A percentile compares a stretch with the other conserved stretches of the same genome.
These are phyloP conservation scores for Starmerella vitae DNA, from an alignment of 805 yeast species.

Conservation along the genomic window DNA sequence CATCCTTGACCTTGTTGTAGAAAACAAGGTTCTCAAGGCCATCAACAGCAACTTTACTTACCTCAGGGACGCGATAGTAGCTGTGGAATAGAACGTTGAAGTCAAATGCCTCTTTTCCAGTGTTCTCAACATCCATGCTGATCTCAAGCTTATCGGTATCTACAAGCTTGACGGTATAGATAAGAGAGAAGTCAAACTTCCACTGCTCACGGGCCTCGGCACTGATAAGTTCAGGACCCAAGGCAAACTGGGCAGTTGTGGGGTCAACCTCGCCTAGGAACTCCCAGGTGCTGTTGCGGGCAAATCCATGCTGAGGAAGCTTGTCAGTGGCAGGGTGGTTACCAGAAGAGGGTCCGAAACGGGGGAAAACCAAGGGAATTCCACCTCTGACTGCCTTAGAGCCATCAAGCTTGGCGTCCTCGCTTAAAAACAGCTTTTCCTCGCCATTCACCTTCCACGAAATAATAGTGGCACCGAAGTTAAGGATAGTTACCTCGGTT, in stretches of 20 bases:
- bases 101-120: conserved; percentile 44
- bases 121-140: conserved; percentile 60
- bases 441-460: conserved; percentile 64
- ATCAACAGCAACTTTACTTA: conserved; percentile 61
- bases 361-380: conserved; percentile 91
- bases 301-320: conserved; percentile 95
- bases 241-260: conserved; percentile 70
- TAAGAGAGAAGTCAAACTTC: conserved; percentile 63
- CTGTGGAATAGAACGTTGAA: conserved; percentile 96
- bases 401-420: conserved; percentile 69
- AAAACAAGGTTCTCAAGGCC: conserved; percentile 63
- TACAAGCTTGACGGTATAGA: conserved; percentile 49
- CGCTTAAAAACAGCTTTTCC: conserved; percentile 67
- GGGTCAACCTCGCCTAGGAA: conserved; percentile 72
- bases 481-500: conserved; percentile 45
- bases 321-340: conserved; percentile 32
- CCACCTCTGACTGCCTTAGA: conserved; percentile 94
- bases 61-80: conserved; percentile 60
- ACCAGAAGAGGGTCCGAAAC: conserved; percentile 43
- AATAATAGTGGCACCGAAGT: conserved; percentile 76
- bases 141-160: conserved; percentile 37
- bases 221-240: conserved; percentile 72
- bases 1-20: conserved; percentile 57
- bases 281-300: conserved; percentile 84
- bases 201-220: conserved; percentile 46